Evolutionary conservation across 2,329 filamentous ascomycete genomes (phyloP).

Genomic region (Fusarium praegraminearum): DNA sequence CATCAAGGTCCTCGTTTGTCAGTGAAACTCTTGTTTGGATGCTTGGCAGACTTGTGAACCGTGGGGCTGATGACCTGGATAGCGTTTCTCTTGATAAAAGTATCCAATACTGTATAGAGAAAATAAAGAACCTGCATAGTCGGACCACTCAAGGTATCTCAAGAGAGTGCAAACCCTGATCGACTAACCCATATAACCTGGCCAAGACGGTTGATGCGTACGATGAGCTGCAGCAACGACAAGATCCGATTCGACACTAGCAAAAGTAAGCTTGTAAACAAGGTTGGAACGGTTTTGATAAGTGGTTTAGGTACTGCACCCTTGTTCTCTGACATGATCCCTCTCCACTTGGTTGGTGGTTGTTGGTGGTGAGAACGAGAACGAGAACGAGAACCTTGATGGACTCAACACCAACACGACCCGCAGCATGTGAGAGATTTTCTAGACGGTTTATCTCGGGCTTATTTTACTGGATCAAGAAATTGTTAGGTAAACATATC

Average conservation of each 20-base stretch:
- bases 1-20: constrained; percentile 43
- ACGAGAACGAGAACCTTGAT: constrained; percentile 35
- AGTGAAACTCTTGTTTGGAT: constrained; percentile 2
- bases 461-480: neutral
- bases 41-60: constrained; percentile 14
- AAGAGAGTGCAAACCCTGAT: neutral
- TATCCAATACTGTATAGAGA: neutral
- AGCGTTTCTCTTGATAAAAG: neutral
- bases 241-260: constrained; percentile 12
- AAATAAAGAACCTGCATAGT: neutral
- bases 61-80: constrained; percentile 31
- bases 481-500: neutral
- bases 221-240: neutral
- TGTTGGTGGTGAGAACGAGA: constrained; percentile 24
- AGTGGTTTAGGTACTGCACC: neutral
- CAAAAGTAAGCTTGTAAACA: constrained; percentile 20
- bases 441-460: neutral
- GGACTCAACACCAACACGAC: constrained; percentile 11
- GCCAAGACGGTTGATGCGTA: constrained; percentile 1
- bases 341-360: constrained; percentile 8
- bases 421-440: constrained; percentile 22
- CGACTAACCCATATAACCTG: neutral
- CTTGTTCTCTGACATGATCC: neutral
- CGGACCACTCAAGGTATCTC: neutral
- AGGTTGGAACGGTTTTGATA: constrained; percentile 13